Evolutionary conservation across 495 filamentous ascomycete species (phyloP), one percentile per base, ranked within the genome.

Genomic region (Aspergillus bridgeri): DNA sequence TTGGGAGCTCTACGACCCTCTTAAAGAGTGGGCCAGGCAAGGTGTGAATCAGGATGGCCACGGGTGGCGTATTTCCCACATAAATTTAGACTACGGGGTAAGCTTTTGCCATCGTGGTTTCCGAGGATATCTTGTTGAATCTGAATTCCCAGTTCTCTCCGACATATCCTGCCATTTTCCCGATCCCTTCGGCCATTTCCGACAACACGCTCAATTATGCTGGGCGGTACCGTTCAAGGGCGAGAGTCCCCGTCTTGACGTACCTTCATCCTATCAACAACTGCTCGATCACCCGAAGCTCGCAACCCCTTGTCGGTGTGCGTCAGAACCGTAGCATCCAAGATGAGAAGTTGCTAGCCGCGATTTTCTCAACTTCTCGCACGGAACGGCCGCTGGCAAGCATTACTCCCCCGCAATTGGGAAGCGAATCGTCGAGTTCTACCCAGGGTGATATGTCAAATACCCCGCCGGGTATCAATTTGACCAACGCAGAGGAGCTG

Each of bases 171-270:
- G 86, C 87, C 1, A 60, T 96, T 20, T 81, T 99, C 13, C 84
- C 84, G 23, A 90, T 98, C 18, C 94, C 94, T 20, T 84, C 86
- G 27, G 81, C 83, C 48, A 95, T 99, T 62, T 98, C 94, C 43
- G 94, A 99, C 73, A 98, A 92, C 62, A 91, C 91, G 46, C 83
- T 99, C 54, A 96, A 96, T 59, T 96, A 99, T 67, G 95, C 93
- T 11, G 89, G 89, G 58, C 79, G 81, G 57, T 98, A 93, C 73
- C 87, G 94, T 33, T 98, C 94, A 0, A 82, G 91, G 50, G 84
- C 85, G 48, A 84, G 94, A 56, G 90, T 99, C 73, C 94, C 94
- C 18, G 88, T 86, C 8, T 76, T 98, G 38, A 89, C 90, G 27
- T 99, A 99, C 68, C 82, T 96, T 11, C 94, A 99, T 70, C 91